A percentile compares a stretch with the other conserved stretches of the same genome.
Evolutionary conservation across 441 rosid species (phyloP).

Genomic region (Arabidopsis lyrata): DNA sequence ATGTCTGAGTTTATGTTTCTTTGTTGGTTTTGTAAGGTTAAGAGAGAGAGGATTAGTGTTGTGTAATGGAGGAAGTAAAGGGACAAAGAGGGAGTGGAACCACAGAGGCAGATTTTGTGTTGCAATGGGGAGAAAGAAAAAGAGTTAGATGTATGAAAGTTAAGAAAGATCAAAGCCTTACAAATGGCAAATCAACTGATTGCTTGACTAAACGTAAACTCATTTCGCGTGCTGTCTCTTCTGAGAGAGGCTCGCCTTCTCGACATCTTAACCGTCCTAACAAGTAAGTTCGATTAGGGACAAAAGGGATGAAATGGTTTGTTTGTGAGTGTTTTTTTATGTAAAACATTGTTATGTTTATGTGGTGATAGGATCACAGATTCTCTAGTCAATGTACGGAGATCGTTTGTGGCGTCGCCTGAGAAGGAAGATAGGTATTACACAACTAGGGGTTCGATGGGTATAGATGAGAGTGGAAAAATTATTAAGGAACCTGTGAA

Average conservation of each 20-base stretch:
- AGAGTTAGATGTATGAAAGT: slow-evolving; percentile 82
- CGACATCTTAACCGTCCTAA: slow-evolving; percentile 53
- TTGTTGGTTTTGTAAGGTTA: slow-evolving; percentile 33
- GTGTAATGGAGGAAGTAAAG: slow-evolving; percentile 70
- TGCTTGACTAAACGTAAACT: slow-evolving; percentile 61
- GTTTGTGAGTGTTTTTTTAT: slow-evolving; percentile 10
- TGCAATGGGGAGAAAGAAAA: slow-evolving; percentile 93
- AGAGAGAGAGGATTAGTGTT: slow-evolving; percentile 25
- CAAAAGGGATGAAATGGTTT: background rate
- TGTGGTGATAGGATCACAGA: slow-evolving; percentile 55
- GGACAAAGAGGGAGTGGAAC: slow-evolving; percentile 53
- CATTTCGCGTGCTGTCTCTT: slow-evolving; percentile 50
- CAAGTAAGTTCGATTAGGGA: slow-evolving; percentile 47
- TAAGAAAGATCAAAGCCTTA: slow-evolving; percentile 61
- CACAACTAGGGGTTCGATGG: slow-evolving; percentile 78
- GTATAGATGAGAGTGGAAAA: slow-evolving; percentile 71
- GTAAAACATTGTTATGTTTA: slow-evolving; percentile 27
- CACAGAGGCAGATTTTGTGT: slow-evolving; percentile 74
- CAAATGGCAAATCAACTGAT: slow-evolving; percentile 54
- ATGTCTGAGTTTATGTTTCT: slow-evolving; percentile 5
- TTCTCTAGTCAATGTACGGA: slow-evolving; percentile 52
- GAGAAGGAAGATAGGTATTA: slow-evolving; percentile 88
- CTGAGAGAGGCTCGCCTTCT: slow-evolving; percentile 63
- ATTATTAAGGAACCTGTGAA: slow-evolving; percentile 56
- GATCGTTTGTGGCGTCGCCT: slow-evolving; percentile 56